Evolutionary conservation across 1,284 basidiomycete genomes (phyloP), one percentile per base, ranked within the genome.

Genomic region (Melampsora larici-populina): DNA sequence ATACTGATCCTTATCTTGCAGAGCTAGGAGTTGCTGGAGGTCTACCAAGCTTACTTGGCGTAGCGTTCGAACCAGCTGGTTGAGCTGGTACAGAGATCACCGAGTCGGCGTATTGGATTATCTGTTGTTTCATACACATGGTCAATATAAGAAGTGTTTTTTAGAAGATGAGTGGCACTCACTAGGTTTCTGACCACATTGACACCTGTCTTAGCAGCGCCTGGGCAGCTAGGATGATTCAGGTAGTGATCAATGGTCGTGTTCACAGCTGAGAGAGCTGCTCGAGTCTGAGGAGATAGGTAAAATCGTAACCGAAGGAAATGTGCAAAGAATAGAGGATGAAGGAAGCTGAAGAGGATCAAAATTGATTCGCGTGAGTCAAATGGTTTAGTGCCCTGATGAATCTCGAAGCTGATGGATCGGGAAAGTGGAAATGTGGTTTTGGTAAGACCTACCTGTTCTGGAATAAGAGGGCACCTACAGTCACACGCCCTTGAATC

Each of bases 381-480:
- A n/a, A n/a, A n/a, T n/a, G n/a, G n/a, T n/a, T n/a, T n/a, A n/a
- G n/a, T n/a, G n/a, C n/a, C n/a, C n/a, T n/a, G n/a, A n/a, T n/a
- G n/a, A n/a, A n/a, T n/a, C n/a, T n/a, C n/a, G n/a, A n/a, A n/a
- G n/a, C n/a, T n/a, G 82, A n/a, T 82, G 82, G 70, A 81, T 18
- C n/a, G 64, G 62, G 5, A 43, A 15, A 60, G 62, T 60, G 73
- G 9, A 24, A 11, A 65, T 21, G 83, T 43, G 82, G 80, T n/a
- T 83, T 78, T 11, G 82, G 82, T 2, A 81, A 81, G 76, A 84
- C 80, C 40, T 82, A 78, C 72, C 81, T 82, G 78, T 83, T 83
- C 49, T 81, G 79, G 65, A 83, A 81, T 24, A 82, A 71, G 31
- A 84, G n/a, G 0, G 83, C 83, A 15, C 83, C 83, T 46, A 83